Evolutionary conservation across 1,284 basidiomycete species (phyloP), one percentile per base, ranked within the genome.

Genomic region (Pyrrhoderma lamaoense): DNA sequence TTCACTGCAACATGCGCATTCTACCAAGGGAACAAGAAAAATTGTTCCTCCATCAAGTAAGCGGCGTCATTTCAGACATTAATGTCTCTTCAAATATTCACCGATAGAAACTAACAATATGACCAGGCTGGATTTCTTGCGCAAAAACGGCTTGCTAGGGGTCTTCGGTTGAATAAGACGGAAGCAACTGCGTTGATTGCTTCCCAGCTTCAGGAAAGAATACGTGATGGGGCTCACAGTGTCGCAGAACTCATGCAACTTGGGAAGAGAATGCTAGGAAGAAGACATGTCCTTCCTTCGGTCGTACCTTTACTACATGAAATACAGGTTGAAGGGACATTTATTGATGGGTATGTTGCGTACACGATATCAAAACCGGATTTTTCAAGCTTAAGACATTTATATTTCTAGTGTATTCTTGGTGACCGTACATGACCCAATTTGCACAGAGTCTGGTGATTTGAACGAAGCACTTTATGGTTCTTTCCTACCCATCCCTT

Each of bases 121-220:
- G 16, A 13, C n/a, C 62, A 90, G 76, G 79, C 88, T 22, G 93
- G 93, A 16, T 80, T 78, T 53, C 79, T 99, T 7, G 93, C 96
- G 1, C 95, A 99, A 70, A 88, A 92, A 61, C 86, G 96, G 21
- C 82, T 99, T 8, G 94, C 95, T 3, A 79, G 95, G 19, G 96
- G 95, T 8, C 65, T 95, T 27, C 75, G 77, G 38, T 78, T 99
- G 47, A 99, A 98, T 69, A 72, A 82, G 57, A 79, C 88, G 8
- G 96, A 99, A 69, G 85, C 93, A 0, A 82, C 85, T 11, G 93
- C 92, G 0, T 79, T 99, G 25, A 93, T 99, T 59, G 85, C 91
- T 1, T 81, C 80, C 16, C 91, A 94, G 59, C 78, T 99, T 2
- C 95, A 98, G 55, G 96, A 98, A 67, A 80, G 83, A 45, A 95